Evolutionary conservation across 139 green algal genomes (phyloP).

Genomic region (Haematococcus lacustris): DNA sequence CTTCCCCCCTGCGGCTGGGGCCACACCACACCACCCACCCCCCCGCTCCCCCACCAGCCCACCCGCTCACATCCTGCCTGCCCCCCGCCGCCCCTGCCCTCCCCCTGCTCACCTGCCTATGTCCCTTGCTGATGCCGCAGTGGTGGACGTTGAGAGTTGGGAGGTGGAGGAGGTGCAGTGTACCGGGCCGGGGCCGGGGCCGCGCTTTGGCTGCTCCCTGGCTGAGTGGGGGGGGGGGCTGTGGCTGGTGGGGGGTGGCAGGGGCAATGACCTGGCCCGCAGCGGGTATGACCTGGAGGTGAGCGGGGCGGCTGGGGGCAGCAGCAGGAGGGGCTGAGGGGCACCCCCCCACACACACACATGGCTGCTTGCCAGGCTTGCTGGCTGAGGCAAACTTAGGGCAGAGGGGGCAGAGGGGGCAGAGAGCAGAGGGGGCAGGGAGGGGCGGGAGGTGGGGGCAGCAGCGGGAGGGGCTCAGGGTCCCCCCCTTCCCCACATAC

Average conservation of each 20-base stretch:
- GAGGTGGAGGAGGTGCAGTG: neutral
- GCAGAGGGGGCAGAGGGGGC: no score
- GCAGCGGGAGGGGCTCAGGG: no score
- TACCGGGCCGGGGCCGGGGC: slow-evolving; percentile 1
- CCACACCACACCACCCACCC: neutral
- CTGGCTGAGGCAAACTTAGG: no score
- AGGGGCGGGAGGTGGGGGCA: no score
- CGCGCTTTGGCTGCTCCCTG: slow-evolving; percentile 27
- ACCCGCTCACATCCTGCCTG: neutral
- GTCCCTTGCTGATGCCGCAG: neutral
- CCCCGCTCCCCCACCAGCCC: neutral
- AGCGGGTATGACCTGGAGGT: slow-evolving; percentile 13
- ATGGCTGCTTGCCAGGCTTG: neutral
- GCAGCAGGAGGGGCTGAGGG: no score
- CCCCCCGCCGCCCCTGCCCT: neutral
- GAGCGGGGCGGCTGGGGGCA: neutral
- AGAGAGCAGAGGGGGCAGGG: no score
- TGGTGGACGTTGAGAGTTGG: neutral
- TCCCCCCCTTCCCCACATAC: no score
- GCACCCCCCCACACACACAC: no score
- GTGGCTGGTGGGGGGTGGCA: slow-evolving; percentile 27
- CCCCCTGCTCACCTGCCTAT: neutral
- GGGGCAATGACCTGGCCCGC: slow-evolving; percentile 19
- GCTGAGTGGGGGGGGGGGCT: slow-evolving; percentile 2
- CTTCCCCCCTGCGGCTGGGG: neutral